Evolutionary conservation across 768 basidiomycete genomes (phyloP), one percentile per base, ranked within the genome.

Genomic region (Postia placenta): DNA sequence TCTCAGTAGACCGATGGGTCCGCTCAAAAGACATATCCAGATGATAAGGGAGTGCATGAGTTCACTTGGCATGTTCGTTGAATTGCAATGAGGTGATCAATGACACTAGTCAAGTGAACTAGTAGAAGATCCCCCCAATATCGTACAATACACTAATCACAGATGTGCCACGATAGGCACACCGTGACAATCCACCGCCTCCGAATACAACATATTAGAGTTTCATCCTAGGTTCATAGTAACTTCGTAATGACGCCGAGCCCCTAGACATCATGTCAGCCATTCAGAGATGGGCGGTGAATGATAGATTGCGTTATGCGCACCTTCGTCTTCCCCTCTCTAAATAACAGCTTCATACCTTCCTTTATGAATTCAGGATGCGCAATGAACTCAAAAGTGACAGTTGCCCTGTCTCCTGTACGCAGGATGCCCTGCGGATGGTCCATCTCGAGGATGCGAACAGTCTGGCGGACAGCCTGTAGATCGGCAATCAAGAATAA

Each of bases 271-370:
- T 5, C 17, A 15, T 22, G 43, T 62, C 27, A 58, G 39, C 23
- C 39, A 11, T 15, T 33, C 15, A 33, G n/a, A n/a, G 30, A 33
- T 33, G 30, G 30, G 9, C 7, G 7, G 30, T 43, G 33, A 41
- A 39, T 41, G 11, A 23, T 17, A 47, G 35, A 26, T 28, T n/a
- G 45, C 15, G 24, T 17, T 11, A 17, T 36, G 33, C 72, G 27
- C 44, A 84, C 92, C 75, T 96, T 97, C 0, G 93, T 96, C 72
- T 92, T 92, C 3, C 94, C 95, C 67, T 98, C 96, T 35, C 95
- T 75, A 65, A 98, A 93, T 11, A 99, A 68, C 20, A 95, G 73
- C 67, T 93, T 92, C 85, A 90, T 91, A 23, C 94, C 94, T 56
- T 85, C 85, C 64, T 94, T 93, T 54, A 98, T 73, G 62, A 84